Percentiles rank a stretch among this genome's conserved stretches.
Evolutionary conservation across 306 rosid species (phyloP).

Genomic region (Gleditsia sinensis): DNA sequence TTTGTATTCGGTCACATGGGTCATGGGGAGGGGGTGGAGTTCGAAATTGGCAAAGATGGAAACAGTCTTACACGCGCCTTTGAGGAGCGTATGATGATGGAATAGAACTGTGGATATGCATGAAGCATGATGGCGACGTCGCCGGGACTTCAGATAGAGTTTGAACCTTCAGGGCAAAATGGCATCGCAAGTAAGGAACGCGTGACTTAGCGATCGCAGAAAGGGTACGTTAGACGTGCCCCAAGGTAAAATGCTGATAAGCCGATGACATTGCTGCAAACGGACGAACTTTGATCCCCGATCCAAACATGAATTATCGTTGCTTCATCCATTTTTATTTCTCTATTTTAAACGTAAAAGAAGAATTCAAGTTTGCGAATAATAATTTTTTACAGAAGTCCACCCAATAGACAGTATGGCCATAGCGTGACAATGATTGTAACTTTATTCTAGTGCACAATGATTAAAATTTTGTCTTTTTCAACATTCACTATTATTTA

Average conservation of each 20-base stretch:
- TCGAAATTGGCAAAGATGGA: neutral
- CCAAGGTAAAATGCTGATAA: too few species aligned
- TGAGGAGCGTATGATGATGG: neutral
- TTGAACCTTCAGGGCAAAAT: neutral
- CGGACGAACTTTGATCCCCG: neutral
- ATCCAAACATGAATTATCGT: neutral
- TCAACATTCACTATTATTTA: slow-evolving; percentile 30
- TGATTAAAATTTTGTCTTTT: slow-evolving; percentile 37
- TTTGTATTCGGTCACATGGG: neutral
- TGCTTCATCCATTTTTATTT: neutral
- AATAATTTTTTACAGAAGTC: slow-evolving; percentile 9
- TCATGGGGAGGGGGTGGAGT: slow-evolving; percentile 7
- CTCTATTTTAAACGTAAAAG: neutral
- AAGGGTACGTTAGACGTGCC: neutral
- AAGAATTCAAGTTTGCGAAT: neutral
- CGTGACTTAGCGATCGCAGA: neutral
- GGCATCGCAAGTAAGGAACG: neutral
- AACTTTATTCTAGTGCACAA: neutral
- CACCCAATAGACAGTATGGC: slow-evolving; percentile 23
- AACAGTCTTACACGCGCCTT: neutral
- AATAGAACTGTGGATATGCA: neutral
- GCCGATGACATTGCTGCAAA: neutral
- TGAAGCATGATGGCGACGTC: neutral
- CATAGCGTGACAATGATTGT: slow-evolving; percentile 31
- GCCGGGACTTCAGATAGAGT: neutral